Base-by-base conservation (phyloP, 1,139 yeast genomes). In the Protomyces lactucae-debilis region DNA sequence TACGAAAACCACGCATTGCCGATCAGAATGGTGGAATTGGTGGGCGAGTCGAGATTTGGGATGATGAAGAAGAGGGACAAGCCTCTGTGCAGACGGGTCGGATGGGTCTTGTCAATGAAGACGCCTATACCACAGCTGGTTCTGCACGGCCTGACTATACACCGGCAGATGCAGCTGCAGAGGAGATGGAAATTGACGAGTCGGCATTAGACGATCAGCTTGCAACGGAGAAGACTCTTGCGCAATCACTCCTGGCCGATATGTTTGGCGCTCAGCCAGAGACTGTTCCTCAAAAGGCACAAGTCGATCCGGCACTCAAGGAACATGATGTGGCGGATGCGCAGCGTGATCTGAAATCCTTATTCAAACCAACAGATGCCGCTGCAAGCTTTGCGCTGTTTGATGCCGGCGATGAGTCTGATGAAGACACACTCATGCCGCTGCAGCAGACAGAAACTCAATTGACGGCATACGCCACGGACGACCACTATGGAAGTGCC, bases 341-440 rank as follows among this genome's bases (percentile, higher is more conserved):
- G 21, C 14, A 18, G 5, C 48, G 45, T 9, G 57, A 59, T 23
- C 52, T 59, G 32, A 52, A 55, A 14, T 52, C 56, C 10, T 39
- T 59, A 37, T 59, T 59, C 63, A 52, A 59, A 52, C 57, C 63
- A 6, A 67, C 68, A 43, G 64, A 64, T 51, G 71, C 78, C 61
- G 82, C 80, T 60, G 85, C 83, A 60, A 66, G 68, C 14, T 39
- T 57, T 88, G 90, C 85, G 72, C 88, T 85, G 71, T 76, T 85
- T 78, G 90, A 85, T 71, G 82, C 78, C 72, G 85, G 84, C 72
- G 88, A 88, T 40, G 88, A 65, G 10, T 64, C 56, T 35, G 70
- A 65, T 18, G 70, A 68, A 28, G 69, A 68, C 9, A 37, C 43
- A 9, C 43, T 18, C 43, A 37, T 37, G 43, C 69, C 65, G 2